Base-by-base conservation (phyloP, 345 rosid genomes). In the Zanthoxylum bungeanum region DNA sequence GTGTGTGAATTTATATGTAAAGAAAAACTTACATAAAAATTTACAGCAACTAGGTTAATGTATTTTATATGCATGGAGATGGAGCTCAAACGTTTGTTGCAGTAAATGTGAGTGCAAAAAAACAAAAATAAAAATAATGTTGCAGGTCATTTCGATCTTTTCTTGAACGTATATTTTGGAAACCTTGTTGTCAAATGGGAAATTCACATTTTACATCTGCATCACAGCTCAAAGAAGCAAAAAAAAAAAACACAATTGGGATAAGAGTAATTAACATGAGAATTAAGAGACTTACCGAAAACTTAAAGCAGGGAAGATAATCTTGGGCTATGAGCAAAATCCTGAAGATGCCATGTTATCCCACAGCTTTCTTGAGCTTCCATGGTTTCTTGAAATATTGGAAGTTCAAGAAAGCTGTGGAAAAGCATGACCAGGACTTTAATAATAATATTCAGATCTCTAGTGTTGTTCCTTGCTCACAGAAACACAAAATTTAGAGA, bases 381-480 rank as follows among this genome's bases (percentile, higher is more conserved):
- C 82, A 60, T 56, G 64, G 34, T n/a, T n/a, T n/a, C n/a, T n/a
- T n/a, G n/a, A 33, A 47, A 24, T 28, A 17, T 60, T 73, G 83
- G 77, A 82, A 89, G 93, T 89, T 89, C 93, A 89, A 89, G 93
- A 89, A 89, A 89, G 93, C 93, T 87, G 93, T 89, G 93, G 93
- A 89, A 89, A 77, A 89, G 86, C 91, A 87, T 87, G 93, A 73
- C 87, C 81, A 77, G 87, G 87, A 82, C 82, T 77, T n/a, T 78
- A 34, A 55, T 10, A 55, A 37, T 21, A 50, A 58, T 25, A 24
- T 64, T 71, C 80, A 82, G 85, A 83, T 79, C 84, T 72, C 76
- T n/a, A n/a, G n/a, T n/a, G n/a, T n/a, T n/a, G n/a, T n/a, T n/a
- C n/a, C n/a, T n/a, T n/a, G n/a, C n/a, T n/a, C n/a, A n/a, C n/a